Base-by-base conservation (phyloP, 495 filamentous ascomycete species). In the Penicillium paradoxum region DNA sequence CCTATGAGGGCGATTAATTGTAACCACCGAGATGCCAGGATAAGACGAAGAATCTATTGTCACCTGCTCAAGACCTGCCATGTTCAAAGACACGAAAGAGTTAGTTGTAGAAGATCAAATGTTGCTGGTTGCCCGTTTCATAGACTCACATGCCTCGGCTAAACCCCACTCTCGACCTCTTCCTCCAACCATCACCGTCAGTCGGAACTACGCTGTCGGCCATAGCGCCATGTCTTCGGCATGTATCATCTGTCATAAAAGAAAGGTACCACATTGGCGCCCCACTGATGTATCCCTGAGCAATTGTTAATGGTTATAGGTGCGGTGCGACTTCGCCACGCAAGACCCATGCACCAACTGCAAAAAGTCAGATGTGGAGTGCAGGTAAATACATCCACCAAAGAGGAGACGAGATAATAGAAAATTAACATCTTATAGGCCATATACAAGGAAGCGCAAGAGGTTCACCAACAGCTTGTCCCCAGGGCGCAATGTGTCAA, bases 21-120 rank as follows among this genome's bases (percentile, higher is more conserved):
- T 56, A 7, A 79, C 66, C 27, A 68, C 71, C 10, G 74, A 73
- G 51, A 79, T 74, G 22, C 74, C 74, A 5, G 49, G 41, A 27
- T 63, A 52, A 11, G 56, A 54, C 14, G 42, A 34, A n/a, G 33
- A 53, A 51, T 65, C 56, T 6, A 19, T 41, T 8, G 50, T 32
- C n/a, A 65, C 42, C 8, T 15, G 17, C 1, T 45, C 14, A 0
- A 18, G 18, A 1, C 56, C 49, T 15, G 53, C 30, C 53, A 64
- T 64, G 2, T 33, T 38, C 7, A 29, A 41, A 51, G 45, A 34
- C 10, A 44, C 4, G 15, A 15, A 43, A 11, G 14, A 17, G 14
- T 18, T 49, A 4, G 17, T 27, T 7, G 7, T 14, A 33, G 14
- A 18, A 46, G 39, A 15, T 21, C n/a, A 18, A 18, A 32, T 42